Evolutionary conservation across 371 early-diverging fungal species (phyloP).

Genomic region (Thermomucor indicae-seudaticae): DNA sequence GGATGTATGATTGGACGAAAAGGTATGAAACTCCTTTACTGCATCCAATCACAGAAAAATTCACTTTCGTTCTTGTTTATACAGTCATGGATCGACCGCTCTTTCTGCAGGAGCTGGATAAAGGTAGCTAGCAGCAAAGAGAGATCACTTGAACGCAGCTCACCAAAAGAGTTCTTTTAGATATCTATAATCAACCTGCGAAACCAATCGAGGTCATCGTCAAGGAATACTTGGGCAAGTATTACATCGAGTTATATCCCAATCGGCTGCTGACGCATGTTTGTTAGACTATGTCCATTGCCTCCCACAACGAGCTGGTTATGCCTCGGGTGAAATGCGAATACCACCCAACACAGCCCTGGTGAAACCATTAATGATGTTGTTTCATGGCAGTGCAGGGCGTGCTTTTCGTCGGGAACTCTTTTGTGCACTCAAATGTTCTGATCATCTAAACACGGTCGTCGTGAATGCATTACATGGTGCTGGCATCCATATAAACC

Average conservation of each 20-base stretch:
- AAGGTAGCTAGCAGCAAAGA: no score
- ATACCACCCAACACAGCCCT: constrained; percentile 31
- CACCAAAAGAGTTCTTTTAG: no score
- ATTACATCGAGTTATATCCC: neutral
- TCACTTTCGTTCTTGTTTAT: constrained; percentile 2
- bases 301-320: constrained; percentile 4
- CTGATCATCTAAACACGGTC: neutral
- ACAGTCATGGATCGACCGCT: constrained; percentile 37
- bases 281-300: constrained; percentile 23
- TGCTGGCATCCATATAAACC: neutral
- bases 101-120: constrained; percentile 29
- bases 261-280: neutral
- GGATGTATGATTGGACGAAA: constrained; percentile 81
- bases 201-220: constrained; percentile 33
- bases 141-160: no score
- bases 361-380: constrained; percentile 28
- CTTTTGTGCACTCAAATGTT: neutral
- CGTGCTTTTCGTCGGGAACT: constrained; percentile 28
- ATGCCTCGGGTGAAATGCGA: constrained; percentile 3
- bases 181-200: constrained; percentile 24
- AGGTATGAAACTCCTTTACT: constrained; percentile 24
- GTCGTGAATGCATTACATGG: neutral
- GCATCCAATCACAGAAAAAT: neutral
- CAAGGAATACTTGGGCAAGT: constrained; percentile 34
- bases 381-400: constrained; percentile 26